Evolutionary conservation across 1,284 basidiomycete species (phyloP).

Genomic region (Polyporus tsugae): DNA sequence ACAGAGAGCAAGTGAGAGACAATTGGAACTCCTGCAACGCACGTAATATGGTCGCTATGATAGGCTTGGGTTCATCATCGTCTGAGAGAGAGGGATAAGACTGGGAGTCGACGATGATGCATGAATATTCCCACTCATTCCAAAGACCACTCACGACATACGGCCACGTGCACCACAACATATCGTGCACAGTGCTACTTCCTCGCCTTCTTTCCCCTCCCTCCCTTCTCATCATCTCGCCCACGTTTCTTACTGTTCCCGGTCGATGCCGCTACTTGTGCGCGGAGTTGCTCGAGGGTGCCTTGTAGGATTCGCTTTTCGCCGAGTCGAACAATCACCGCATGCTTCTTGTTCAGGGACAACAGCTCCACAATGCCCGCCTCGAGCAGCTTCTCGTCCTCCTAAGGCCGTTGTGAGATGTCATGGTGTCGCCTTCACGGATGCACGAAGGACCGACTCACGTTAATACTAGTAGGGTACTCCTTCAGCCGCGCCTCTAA

Average conservation of each 20-base stretch:
- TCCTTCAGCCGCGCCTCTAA: constrained; percentile 58
- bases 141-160: not conserved
- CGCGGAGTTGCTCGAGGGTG: constrained; percentile 30
- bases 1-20: not conserved
- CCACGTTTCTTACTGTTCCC: constrained; percentile 30
- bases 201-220: constrained; percentile 32
- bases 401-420: constrained; percentile 43
- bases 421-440: not conserved
- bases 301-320: constrained; percentile 78
- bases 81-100: not conserved
- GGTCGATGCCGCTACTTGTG: constrained; percentile 6
- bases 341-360: constrained; percentile 61
- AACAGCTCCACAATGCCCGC: constrained; percentile 38
- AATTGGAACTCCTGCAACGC: not conserved
- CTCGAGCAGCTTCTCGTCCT: constrained; percentile 58
- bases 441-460: constrained; percentile 39
- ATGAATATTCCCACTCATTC: not conserved
- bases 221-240: constrained; percentile 23
- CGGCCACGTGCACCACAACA: not conserved
- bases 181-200: constrained; percentile 5
- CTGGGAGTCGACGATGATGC: not conserved
- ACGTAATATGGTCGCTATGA: not conserved
- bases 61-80: not conserved
- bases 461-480: constrained; percentile 69
- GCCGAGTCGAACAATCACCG: constrained; percentile 79